phyloP scores from a whole-genome alignment of 2,329 filamentous ascomycete species.

The Cytospora piceae region DNA sequence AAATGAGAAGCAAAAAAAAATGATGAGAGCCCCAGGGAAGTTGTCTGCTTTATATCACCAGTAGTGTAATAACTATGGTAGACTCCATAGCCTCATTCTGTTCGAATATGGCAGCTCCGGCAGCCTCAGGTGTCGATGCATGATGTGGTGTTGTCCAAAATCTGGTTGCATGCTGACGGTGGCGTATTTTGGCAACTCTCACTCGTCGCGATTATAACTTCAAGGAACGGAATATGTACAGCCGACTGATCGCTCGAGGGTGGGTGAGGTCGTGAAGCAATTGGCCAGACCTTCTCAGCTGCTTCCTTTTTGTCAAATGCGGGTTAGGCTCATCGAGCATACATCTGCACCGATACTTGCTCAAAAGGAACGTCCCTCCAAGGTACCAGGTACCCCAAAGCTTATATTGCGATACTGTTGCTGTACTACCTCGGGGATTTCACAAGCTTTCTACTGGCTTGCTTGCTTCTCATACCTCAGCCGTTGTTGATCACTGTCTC shows the following conservation, averaged over 20 bases:
- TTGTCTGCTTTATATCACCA: neutral
- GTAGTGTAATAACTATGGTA: neutral
- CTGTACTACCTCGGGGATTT: neutral
- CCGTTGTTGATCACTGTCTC: no score
- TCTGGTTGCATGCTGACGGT: slow-evolving; percentile 3
- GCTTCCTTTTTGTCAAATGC: no score
- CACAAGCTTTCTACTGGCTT: neutral
- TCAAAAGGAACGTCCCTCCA: no score
- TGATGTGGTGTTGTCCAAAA: slow-evolving; percentile 1
- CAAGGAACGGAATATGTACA: neutral
- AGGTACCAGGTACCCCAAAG: neutral
- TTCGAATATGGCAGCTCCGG: no score
- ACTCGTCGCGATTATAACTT: neutral
- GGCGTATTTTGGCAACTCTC: neutral
- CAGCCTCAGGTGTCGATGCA: neutral
- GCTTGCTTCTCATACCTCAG: neutral
- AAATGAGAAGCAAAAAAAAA: neutral
- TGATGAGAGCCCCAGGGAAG: neutral
- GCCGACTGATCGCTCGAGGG: neutral
- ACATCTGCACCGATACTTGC: no score
- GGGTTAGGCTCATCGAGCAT: no score
- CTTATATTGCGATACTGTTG: neutral
- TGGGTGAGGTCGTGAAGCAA: neutral
- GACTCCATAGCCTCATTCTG: neutral
- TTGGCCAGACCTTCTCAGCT: neutral